These are phyloP conservation scores for Lactifluus subvellereus DNA, from an alignment of 768 basidiomycete genomes.

Conservation along the genomic window DNA sequence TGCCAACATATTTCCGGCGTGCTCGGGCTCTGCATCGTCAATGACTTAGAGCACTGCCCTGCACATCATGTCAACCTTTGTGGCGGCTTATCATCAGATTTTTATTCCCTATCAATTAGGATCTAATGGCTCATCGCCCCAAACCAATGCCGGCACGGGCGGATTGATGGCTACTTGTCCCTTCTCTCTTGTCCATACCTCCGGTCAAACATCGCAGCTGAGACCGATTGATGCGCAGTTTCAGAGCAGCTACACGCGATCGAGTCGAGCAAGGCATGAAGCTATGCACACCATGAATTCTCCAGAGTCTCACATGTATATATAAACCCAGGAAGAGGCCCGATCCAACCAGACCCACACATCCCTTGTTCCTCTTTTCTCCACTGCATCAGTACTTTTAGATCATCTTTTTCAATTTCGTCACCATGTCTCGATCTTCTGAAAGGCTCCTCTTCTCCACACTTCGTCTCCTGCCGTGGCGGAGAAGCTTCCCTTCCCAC, in stretches of 20 bases:
- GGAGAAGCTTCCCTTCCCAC: slow-evolving; percentile 24
- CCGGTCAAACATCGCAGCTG: background rate
- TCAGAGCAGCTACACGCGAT: background rate
- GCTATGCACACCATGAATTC: background rate
- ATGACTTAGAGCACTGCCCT: background rate
- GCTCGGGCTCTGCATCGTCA: background rate
- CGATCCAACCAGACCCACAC: background rate
- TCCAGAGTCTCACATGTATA: background rate
- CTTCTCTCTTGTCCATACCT: background rate
- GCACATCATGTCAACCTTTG: background rate
- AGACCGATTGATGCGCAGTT: background rate
- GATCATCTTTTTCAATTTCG: background rate
- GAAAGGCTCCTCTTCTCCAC: slow-evolving; percentile 12
- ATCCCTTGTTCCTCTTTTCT: background rate
- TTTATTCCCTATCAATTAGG: slow-evolving; percentile 13
- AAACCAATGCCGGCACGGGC: background rate
- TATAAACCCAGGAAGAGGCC: background rate
- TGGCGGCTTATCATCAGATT: background rate
- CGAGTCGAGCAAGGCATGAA: background rate
- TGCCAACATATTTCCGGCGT: background rate
- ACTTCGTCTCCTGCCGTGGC: background rate
- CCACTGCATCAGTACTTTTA: background rate
- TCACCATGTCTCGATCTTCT: slow-evolving; percentile 2
- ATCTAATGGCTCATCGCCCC: background rate
- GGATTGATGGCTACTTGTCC: slow-evolving; percentile 5